A percentile compares a stretch with the other conserved stretches of the same genome.
phyloP scores from a whole-genome alignment of 2,329 filamentous ascomycete genomes.

The Graphiopsis chlorocephala region DNA sequence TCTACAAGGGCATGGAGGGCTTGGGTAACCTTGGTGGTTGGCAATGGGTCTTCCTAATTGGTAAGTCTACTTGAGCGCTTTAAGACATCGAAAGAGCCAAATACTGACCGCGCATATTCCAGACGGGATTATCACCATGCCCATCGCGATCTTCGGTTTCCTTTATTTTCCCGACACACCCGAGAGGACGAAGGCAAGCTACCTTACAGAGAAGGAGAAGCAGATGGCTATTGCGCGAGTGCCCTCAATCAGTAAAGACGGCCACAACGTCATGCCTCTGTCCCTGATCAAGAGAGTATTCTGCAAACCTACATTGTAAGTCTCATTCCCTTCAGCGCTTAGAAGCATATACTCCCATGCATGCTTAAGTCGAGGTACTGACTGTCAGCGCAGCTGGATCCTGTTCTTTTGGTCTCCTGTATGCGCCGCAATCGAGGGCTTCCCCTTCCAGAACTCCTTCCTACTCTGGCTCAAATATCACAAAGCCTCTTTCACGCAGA shows the following conservation, averaged over 20 bases:
- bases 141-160: slow-evolving; percentile 55
- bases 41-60: slow-evolving; percentile 60
- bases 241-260: background rate
- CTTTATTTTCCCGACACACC: slow-evolving; percentile 54
- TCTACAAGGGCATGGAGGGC: slow-evolving; percentile 46
- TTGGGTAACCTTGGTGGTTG: slow-evolving; percentile 53
- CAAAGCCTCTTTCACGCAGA: slow-evolving; percentile 29
- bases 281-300: slow-evolving; percentile 1
- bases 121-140: slow-evolving; percentile 55
- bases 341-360: background rate
- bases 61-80: background rate
- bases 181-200: slow-evolving; percentile 49
- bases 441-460: slow-evolving; percentile 28
- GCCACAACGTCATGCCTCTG: background rate
- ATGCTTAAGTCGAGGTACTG: background rate
- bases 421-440: slow-evolving; percentile 38
- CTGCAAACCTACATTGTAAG: background rate
- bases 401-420: slow-evolving; percentile 40
- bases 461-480: slow-evolving; percentile 34
- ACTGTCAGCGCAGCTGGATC: slow-evolving; percentile 34
- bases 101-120: background rate
- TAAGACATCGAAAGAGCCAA: background rate
- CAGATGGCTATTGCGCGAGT: background rate
- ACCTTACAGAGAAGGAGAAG: slow-evolving; percentile 38
- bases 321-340: background rate